Evolutionary conservation across 2,329 filamentous ascomycete genomes (phyloP).

Genomic region (Fusarium nodosum): DNA sequence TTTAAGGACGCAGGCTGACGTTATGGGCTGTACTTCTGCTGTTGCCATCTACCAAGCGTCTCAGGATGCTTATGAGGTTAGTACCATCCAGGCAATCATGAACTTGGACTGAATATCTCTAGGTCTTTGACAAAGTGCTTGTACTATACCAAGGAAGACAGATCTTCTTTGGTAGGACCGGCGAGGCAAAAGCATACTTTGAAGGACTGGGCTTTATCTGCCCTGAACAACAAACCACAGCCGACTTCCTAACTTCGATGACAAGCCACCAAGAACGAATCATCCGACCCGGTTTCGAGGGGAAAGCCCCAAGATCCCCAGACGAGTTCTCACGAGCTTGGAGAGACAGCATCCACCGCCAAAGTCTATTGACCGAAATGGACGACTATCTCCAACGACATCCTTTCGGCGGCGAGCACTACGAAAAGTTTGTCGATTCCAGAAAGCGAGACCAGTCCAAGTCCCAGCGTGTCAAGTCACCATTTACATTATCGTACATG

Average conservation of each 20-base stretch:
- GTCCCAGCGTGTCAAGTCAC: conserved; percentile 39
- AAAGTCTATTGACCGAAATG: conserved; percentile 49
- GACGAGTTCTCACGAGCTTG: conserved; percentile 56
- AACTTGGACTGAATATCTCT: not conserved
- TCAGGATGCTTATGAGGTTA: conserved; percentile 49
- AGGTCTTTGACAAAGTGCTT: conserved; percentile 75
- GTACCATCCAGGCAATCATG: conserved; percentile 1
- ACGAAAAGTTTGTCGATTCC: conserved; percentile 45
- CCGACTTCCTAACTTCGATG: conserved; percentile 75
- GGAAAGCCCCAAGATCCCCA: conserved; percentile 52
- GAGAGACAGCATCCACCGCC: conserved; percentile 48
- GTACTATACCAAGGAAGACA: conserved; percentile 77
- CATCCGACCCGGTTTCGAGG: conserved; percentile 52
- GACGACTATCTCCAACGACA: conserved; percentile 50
- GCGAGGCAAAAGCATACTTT: conserved; percentile 49
- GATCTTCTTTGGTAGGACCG: conserved; percentile 61
- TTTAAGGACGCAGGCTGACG: conserved; percentile 70
- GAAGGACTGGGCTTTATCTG: conserved; percentile 69
- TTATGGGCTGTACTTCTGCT: conserved; percentile 68
- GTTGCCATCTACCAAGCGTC: conserved; percentile 77
- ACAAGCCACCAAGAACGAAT: conserved; percentile 57
- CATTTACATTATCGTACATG: conserved; percentile 40
- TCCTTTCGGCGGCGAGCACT: conserved; percentile 48
- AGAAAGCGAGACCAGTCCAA: conserved; percentile 46
- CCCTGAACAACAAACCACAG: conserved; percentile 70